These are phyloP conservation scores for Ceratocystiopsis brevicomis DNA, from an alignment of 2,329 filamentous ascomycete species.

Conservation along the genomic window DNA sequence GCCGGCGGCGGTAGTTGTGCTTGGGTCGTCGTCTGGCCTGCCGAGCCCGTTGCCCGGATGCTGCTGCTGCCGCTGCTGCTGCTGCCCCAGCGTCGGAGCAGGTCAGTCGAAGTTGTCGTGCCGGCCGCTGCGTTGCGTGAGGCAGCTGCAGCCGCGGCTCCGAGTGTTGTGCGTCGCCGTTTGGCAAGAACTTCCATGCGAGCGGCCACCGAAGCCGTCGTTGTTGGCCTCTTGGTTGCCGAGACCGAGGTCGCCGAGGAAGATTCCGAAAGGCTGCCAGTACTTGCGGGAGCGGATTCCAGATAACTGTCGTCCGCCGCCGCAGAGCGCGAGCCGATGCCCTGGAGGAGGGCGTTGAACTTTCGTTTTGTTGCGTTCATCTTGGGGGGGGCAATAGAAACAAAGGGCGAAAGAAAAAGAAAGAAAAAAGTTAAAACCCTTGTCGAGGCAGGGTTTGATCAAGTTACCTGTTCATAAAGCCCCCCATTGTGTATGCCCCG, in stretches of 20 bases:
- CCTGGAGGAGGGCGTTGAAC: constrained; percentile 57
- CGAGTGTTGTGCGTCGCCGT: constrained; percentile 23
- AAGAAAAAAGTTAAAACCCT: no score
- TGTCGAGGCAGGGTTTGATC: no score
- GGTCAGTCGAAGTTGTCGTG: constrained; percentile 21
- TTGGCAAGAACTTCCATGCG: constrained; percentile 29
- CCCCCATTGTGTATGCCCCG: no score
- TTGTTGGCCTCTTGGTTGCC: background rate
- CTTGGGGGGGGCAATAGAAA: no score
- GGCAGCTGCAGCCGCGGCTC: no score
- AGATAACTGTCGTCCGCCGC: no score
- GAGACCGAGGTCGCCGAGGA: background rate
- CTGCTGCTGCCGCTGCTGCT: no score
- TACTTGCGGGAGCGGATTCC: no score
- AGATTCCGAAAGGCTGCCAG: no score
- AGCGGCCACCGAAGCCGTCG: constrained; percentile 3
- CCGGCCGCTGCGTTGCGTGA: background rate
- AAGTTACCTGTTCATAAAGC: no score
- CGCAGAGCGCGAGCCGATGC: constrained; percentile 26
- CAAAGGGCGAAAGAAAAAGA: no score
- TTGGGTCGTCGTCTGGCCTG: background rate
- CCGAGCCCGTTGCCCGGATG: background rate
- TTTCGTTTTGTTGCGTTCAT: constrained; percentile 73
- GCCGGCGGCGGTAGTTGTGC: constrained; percentile 14
- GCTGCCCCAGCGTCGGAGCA: constrained; percentile 22